Evolutionary conservation across 352 stramenopile species (phyloP).

Genomic region (Globisporangium ultimum): DNA sequence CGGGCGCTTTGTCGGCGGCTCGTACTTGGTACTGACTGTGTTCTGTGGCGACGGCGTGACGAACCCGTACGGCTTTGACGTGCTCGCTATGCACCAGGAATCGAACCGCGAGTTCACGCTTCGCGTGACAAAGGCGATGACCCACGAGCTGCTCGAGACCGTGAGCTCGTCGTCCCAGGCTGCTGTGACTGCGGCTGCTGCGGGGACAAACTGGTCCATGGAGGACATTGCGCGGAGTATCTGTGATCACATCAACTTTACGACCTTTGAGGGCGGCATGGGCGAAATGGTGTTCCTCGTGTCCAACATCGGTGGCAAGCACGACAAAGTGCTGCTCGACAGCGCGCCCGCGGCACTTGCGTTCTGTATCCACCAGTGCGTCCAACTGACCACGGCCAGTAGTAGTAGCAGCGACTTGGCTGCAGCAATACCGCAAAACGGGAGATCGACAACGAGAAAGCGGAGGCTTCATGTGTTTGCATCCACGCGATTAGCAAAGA

Average conservation of each 20-base stretch:
- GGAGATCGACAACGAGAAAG: constrained; percentile 5
- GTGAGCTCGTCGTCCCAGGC: constrained; percentile 52
- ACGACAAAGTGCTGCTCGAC: constrained; percentile 23
- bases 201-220: constrained; percentile 71
- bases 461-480: constrained; percentile 33
- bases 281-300: constrained; percentile 57
- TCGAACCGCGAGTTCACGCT: constrained; percentile 46
- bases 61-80: constrained; percentile 73
- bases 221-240: constrained; percentile 59
- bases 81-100: constrained; percentile 49
- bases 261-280: constrained; percentile 24
- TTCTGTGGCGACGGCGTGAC: constrained; percentile 59
- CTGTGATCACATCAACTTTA: constrained; percentile 57
- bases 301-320: constrained; percentile 14
- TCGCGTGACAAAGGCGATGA: constrained; percentile 58
- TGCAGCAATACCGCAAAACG: not conserved
- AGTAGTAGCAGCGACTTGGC: not conserved
- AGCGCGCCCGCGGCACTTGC: constrained; percentile 18
- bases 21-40: constrained; percentile 64
- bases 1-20: constrained; percentile 58
- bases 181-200: constrained; percentile 51
- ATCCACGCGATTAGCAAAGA: constrained; percentile 22
- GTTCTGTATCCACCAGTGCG: constrained; percentile 38
- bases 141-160: constrained; percentile 52
- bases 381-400: constrained; percentile 16